These are phyloP conservation scores for Entomortierella beljakovae DNA, from an alignment of 192 early-diverging fungal genomes.

Conservation along the genomic window DNA sequence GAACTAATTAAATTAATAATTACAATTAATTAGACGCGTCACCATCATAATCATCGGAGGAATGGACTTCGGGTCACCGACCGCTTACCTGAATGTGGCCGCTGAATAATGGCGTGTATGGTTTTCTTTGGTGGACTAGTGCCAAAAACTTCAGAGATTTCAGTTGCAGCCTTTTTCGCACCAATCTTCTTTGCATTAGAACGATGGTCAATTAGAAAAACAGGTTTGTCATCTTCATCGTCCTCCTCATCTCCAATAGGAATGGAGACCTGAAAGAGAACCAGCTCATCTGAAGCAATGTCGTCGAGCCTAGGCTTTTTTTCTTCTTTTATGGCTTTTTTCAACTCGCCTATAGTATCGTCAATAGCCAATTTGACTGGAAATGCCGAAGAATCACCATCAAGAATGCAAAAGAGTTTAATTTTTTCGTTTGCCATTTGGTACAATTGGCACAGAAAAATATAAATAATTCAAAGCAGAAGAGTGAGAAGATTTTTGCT, in stretches of 20 bases:
- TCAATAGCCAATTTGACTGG: background rate
- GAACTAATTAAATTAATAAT: no score
- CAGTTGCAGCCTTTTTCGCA: background rate
- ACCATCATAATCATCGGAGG: background rate
- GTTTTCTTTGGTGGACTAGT: background rate
- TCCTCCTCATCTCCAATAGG: background rate
- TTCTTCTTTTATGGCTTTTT: background rate
- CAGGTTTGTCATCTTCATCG: background rate
- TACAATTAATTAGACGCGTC: no score
- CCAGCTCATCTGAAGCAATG: background rate
- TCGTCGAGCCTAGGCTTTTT: no score
- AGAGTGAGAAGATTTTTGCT: background rate
- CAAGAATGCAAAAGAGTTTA: slow-evolving; percentile 1
- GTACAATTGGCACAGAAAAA: background rate
- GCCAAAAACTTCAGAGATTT: background rate
- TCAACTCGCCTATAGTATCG: background rate
- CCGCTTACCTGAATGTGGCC: background rate
- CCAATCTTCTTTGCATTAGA: background rate
- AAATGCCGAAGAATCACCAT: background rate
- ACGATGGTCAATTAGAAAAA: background rate
- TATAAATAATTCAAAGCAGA: background rate
- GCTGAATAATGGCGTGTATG: background rate
- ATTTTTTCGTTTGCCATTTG: background rate
- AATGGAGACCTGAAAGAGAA: background rate
- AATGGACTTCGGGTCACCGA: background rate